Conservation (phyloP, 1,139 yeast species). For the Williopsis jadinii region DNA sequence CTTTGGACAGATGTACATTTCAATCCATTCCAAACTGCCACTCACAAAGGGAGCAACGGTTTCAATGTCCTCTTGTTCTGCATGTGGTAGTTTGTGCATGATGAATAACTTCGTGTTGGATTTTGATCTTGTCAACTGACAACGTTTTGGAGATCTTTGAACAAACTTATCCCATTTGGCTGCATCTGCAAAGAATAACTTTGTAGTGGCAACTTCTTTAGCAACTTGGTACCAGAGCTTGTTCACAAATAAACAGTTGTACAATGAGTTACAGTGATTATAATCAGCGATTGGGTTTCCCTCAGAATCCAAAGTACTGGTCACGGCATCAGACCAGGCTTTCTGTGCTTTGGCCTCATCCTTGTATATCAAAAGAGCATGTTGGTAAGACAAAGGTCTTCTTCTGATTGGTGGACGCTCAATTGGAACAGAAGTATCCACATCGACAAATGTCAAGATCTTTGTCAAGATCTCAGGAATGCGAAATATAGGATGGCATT, state of each 20-base stretch:
- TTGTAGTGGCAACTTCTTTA: slow-evolving; percentile 44
- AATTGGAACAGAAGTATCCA: slow-evolving; percentile 43
- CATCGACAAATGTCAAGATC: slow-evolving; percentile 55
- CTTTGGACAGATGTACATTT: slow-evolving; percentile 77
- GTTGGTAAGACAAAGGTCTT: slow-evolving; percentile 59
- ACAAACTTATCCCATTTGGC: slow-evolving; percentile 41
- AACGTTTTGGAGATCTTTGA: slow-evolving; percentile 3
- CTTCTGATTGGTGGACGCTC: slow-evolving; percentile 56
- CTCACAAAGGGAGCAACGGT: slow-evolving; percentile 33
- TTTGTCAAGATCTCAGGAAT: slow-evolving; percentile 71
- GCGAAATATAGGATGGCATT: slow-evolving; percentile 45
- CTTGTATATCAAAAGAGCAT: slow-evolving; percentile 53
- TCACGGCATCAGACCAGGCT: slow-evolving; percentile 36
- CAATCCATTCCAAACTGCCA: slow-evolving; percentile 55
- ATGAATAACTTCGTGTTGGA: slow-evolving; percentile 36
- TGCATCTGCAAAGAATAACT: slow-evolving; percentile 48
- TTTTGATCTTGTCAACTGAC: slow-evolving; percentile 15
- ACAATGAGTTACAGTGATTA: slow-evolving; percentile 29
- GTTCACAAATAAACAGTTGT: slow-evolving; percentile 62
- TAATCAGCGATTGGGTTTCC: slow-evolving; percentile 14
- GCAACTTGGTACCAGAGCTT: slow-evolving; percentile 57
- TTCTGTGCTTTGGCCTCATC: slow-evolving; percentile 41
- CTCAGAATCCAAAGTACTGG: slow-evolving; percentile 9
- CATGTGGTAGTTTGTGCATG: slow-evolving; percentile 40
- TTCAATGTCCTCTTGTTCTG: slow-evolving; percentile 39